phyloP scores from a whole-genome alignment of 768 basidiomycete genomes.

The Amanita brunnescens region DNA sequence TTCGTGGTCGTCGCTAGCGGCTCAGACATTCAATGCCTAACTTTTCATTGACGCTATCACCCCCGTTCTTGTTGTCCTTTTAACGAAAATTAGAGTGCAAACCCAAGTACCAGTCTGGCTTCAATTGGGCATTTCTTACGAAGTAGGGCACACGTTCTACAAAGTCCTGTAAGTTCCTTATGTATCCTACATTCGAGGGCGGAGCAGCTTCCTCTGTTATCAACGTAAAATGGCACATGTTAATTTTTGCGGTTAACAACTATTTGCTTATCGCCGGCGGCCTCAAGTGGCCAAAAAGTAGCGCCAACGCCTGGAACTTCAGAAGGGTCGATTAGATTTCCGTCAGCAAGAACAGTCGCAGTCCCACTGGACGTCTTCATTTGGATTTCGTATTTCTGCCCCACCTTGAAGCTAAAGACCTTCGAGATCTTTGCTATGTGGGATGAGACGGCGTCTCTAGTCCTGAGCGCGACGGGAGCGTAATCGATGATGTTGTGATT shows the following conservation, averaged over 20 bases:
- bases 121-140: too few relatives aligned
- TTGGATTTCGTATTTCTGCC: neutral
- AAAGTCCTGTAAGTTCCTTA: too few relatives aligned
- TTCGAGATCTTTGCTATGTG: neutral
- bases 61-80: too few relatives aligned
- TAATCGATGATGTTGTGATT: neutral
- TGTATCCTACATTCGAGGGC: too few relatives aligned
- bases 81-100: too few relatives aligned
- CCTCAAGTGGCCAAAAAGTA: neutral
- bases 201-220: too few relatives aligned
- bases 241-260: neutral
- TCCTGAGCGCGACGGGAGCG: neutral
- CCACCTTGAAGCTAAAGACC: neutral
- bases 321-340: neutral
- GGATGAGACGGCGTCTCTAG: neutral
- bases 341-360: neutral
- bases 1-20: too few relatives aligned
- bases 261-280: neutral
- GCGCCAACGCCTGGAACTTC: neutral
- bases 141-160: too few relatives aligned
- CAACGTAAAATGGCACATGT: too few relatives aligned
- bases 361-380: neutral
- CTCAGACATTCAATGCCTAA: too few relatives aligned
- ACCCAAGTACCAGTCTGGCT: too few relatives aligned
- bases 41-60: too few relatives aligned